A percentile compares a stretch with the other conserved stretches of the same genome.
phyloP scores from a whole-genome alignment of 73 alveolate genomes.

The Paraurostyla sp. region DNA sequence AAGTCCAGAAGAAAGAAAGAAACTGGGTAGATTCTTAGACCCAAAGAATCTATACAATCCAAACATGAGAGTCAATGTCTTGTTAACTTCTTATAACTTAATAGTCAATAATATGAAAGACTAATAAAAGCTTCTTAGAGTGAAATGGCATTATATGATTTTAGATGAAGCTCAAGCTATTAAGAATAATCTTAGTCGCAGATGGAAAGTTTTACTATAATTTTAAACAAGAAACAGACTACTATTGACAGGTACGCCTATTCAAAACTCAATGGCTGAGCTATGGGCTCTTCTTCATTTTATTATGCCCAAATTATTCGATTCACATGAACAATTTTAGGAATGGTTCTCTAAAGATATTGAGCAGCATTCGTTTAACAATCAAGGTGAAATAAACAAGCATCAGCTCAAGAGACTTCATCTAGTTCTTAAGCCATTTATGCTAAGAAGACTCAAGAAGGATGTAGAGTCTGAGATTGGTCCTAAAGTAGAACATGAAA shows the following conservation, averaged over 20 bases:
- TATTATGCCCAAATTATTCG: constrained; percentile 98
- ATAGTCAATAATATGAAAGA: constrained; percentile 85
- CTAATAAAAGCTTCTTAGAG: constrained; percentile 90
- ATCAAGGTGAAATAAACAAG: constrained; percentile 93
- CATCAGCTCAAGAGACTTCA: constrained; percentile 96
- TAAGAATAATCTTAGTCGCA: constrained; percentile 92
- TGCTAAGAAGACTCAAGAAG: constrained; percentile 96
- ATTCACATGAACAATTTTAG: constrained; percentile 96
- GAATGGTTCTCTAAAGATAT: constrained; percentile 99
- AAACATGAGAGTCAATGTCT: constrained; percentile 92
- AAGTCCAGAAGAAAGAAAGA: constrained; percentile 91
- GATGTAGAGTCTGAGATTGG: constrained; percentile 99
- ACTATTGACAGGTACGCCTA: constrained; percentile 98
- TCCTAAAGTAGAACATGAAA: constrained; percentile 93
- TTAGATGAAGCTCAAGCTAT: constrained; percentile 99
- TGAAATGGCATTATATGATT: constrained; percentile 98
- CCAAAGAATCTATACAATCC: constrained; percentile 90
- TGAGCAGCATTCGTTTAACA: constrained; percentile 94
- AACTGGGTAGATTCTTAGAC: constrained; percentile 92
- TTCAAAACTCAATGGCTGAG: constrained; percentile 99
- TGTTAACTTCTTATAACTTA: constrained; percentile 94
- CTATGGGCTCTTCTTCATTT: constrained; percentile 99
- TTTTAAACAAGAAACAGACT: constrained; percentile 97
- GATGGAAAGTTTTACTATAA: constrained; percentile 94
- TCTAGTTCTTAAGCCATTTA: constrained; percentile 97